Evolutionary conservation across 176 grass and related monocot species (phyloP).

Genomic region (Coix lacrymajobi): DNA sequence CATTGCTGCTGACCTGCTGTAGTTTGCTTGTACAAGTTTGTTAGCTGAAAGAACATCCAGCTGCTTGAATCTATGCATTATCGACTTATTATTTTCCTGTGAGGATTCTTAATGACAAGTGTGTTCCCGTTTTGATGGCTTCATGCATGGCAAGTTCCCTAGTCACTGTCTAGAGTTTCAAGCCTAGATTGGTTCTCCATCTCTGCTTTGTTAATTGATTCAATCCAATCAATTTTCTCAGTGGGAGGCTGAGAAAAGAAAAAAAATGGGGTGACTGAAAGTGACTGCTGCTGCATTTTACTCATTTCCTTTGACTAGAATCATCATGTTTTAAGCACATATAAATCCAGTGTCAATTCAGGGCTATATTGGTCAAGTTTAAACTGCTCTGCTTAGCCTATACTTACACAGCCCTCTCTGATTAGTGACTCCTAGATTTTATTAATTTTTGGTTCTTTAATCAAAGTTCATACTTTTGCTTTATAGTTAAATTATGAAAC

Average conservation of each 20-base stretch:
- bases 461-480: not conserved
- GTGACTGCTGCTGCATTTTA: not conserved
- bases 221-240: conserved; percentile 8
- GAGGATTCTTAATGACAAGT: not conserved
- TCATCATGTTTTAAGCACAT: not conserved
- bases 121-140: conserved; percentile 14
- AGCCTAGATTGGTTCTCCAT: not conserved
- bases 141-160: conserved; percentile 15
- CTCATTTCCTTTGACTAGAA: not conserved
- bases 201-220: conserved; percentile 10
- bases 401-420: not conserved
- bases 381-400: not conserved
- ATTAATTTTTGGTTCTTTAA: not conserved
- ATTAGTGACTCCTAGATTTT: not conserved
- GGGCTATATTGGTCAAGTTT: not conserved
- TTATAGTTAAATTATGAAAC: not conserved
- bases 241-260: not conserved
- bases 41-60: conserved; percentile 5
- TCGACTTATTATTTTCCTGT: not conserved
- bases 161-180: not conserved
- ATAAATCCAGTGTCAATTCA: not conserved
- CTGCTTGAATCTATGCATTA: conserved; percentile 27
- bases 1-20: not conserved
- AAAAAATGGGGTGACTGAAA: not conserved
- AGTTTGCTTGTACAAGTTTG: conserved; percentile 25